Evolutionary conservation across 208 protist species (phyloP), one percentile per base, ranked within the genome.

Genomic region (Wallacemonas sp.): DNA sequence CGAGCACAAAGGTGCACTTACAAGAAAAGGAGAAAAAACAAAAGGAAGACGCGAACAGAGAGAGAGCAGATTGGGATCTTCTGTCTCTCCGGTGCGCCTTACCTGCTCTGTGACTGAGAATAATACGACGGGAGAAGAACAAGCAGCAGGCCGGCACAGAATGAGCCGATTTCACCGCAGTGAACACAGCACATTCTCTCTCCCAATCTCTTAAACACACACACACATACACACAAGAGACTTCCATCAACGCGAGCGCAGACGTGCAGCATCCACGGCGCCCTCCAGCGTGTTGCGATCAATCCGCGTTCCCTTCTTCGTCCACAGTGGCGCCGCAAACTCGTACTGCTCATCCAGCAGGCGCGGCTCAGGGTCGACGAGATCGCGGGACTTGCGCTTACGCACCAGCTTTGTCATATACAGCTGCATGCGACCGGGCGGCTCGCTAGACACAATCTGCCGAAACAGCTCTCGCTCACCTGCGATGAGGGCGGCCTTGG

Each of bases 341-440:
- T 95, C 91, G 64, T 89, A 95, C 75, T 96, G 88, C 21, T 89
- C 88, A 27, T 96, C 91, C 59, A 94, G 70, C 75, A 96, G 70
- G 42, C 86, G 70, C 47, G 88, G 85, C 62, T 91, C 82, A 14
- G 86, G 70, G 55, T 95, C 88, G 22, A 88, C 66, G 42, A 96
- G 65, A 70, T 96, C 91, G 19, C 91, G 81, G 26, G 88, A 84
- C 71, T 94, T 95, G 11, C 91, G 88, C 72, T 94, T 95, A 27
- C 88, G 77, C 28, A 91, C 84, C 5, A 94, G 69, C 68, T 84
- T 87, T 30, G 87, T 93, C 91, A 96, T 94, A 74, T 94, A 94
- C 30, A 72, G 71, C 77, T 94, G 91, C 82, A 89, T 92, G 22
- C 91, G 86, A 0, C 91, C 88, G 0, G 83, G 78, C n/a, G 88